These are phyloP conservation scores for Leccinum broughii DNA, from an alignment of 768 basidiomycete genomes.

Conservation along the genomic window DNA sequence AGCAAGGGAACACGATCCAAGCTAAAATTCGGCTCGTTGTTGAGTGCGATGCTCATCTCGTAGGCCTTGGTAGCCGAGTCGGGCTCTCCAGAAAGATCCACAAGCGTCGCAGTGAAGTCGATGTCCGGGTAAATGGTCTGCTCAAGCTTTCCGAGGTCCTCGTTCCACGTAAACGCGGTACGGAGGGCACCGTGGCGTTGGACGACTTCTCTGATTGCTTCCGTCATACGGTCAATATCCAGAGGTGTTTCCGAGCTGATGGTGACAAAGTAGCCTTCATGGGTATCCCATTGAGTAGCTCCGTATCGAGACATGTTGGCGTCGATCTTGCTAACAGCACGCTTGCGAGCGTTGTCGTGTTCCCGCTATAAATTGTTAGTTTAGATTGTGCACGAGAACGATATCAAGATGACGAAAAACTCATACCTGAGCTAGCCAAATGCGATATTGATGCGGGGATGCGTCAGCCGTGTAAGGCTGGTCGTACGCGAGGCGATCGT, in stretches of 20 bases:
- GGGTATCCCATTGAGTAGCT: constrained; percentile 36
- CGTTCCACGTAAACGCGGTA: constrained; percentile 32
- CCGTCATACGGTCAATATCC: constrained; percentile 29
- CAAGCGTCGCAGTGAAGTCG: constrained; percentile 22
- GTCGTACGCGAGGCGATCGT: constrained; percentile 34
- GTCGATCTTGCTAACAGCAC: constrained; percentile 30
- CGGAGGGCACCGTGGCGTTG: constrained; percentile 33
- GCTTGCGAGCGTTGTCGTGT: constrained; percentile 31
- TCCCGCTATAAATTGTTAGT: constrained; percentile 17
- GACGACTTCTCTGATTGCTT: constrained; percentile 28
- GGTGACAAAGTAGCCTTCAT: constrained; percentile 27
- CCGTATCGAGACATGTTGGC: constrained; percentile 33
- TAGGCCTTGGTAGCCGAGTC: constrained; percentile 30
- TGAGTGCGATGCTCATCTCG: constrained; percentile 29
- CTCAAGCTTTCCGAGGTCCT: constrained; percentile 29
- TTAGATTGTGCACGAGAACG: no score
- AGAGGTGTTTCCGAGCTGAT: constrained; percentile 25
- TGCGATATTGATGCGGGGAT: constrained; percentile 29
- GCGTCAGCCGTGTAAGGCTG: constrained; percentile 33
- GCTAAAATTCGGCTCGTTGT: constrained; percentile 26
- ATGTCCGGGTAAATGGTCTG: constrained; percentile 32
- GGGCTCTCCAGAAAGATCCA: constrained; percentile 31
- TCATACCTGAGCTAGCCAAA: constrained; percentile 34
- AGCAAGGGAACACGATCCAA: constrained; percentile 29
- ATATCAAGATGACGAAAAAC: no score